Evolutionary conservation across 2,329 filamentous ascomycete genomes (phyloP), one percentile per base, ranked within the genome.

Genomic region (Colletotrichum theobromicola): DNA sequence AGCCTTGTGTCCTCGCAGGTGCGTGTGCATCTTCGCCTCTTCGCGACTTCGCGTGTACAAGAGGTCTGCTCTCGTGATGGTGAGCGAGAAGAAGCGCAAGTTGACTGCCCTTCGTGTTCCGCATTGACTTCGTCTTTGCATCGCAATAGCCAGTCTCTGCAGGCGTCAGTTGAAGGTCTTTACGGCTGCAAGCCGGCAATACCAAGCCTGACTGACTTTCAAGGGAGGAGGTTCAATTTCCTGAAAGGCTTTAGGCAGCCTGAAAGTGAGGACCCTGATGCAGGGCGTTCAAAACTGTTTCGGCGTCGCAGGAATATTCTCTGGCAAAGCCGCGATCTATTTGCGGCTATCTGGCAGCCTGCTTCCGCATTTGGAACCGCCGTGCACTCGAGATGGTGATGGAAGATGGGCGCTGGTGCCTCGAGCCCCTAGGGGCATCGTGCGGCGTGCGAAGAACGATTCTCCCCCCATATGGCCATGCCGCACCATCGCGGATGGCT

Each of bases 401-500:
- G 28, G 61, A 42, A 62, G 26, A 12, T 28, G 57, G 63, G 37
- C 67, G 72, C 67, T 26, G 55, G 34, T 57, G 53, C 57, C 37
- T 64, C 67, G 37, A 50, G 53, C 61, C 50, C 53, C 55, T 42
- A 37, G 15, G 16, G 18, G 28, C 64, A 68, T 74, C 24, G 67
- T 71, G 72, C 72, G 72, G 55, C 72, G 55, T 50, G 26, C 67
- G 58, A 62, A 46, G 16, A 69, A 63, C 12, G n/a, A 21, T 37
- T 32, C 57, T 42, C 15, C 53, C 53, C 53, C 57, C 37, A 61
- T 55, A 61, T 68, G 55, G 57, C 55, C 46, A 42, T 50, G 72
- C 67, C 72, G 67, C 72, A 74, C 72, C 72, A 74, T 71, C 66
- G 55, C 55, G 34, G 42, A 26, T 60, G 67, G 35, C 71, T 58